Evolutionary conservation across 768 basidiomycete species (phyloP).

Genomic region (Boletellus ananas): DNA sequence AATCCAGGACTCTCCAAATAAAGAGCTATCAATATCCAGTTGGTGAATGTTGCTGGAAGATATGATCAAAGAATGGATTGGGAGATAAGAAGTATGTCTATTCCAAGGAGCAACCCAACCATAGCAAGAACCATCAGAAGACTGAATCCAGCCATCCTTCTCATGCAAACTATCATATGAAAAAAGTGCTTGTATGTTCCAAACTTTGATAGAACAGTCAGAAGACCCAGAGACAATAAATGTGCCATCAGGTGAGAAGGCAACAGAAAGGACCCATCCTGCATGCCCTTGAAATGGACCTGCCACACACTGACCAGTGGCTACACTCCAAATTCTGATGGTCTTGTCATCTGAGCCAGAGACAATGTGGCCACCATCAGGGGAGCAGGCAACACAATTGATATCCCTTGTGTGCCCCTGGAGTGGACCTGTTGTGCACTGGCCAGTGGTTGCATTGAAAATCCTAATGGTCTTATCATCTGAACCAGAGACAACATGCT

Average conservation of each 20-base stretch:
- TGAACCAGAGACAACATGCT: too few species aligned
- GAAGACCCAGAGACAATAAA: neutral
- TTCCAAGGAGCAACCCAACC: constrained; percentile 9
- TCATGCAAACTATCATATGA: neutral
- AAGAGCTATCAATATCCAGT: neutral
- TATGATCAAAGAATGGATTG: neutral
- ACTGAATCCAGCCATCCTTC: constrained; percentile 5
- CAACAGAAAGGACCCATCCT: neutral
- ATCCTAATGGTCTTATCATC: too few species aligned
- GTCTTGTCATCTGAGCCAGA: neutral
- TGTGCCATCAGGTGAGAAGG: constrained; percentile 1
- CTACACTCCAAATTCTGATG: neutral
- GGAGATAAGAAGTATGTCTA: neutral
- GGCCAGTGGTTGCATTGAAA: too few species aligned
- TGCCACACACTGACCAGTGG: neutral
- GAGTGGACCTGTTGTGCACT: too few species aligned
- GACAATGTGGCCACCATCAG: too few species aligned
- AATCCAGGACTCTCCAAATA: neutral
- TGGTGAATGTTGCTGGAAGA: neutral
- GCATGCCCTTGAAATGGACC: neutral
- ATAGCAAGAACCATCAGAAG: neutral
- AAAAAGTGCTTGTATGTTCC: neutral
- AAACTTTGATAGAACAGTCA: neutral
- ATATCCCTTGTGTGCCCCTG: too few species aligned
- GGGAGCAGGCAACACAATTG: too few species aligned